These are phyloP conservation scores for Mycena rebaudengoi DNA, from an alignment of 768 basidiomycete genomes.

Conservation along the genomic window DNA sequence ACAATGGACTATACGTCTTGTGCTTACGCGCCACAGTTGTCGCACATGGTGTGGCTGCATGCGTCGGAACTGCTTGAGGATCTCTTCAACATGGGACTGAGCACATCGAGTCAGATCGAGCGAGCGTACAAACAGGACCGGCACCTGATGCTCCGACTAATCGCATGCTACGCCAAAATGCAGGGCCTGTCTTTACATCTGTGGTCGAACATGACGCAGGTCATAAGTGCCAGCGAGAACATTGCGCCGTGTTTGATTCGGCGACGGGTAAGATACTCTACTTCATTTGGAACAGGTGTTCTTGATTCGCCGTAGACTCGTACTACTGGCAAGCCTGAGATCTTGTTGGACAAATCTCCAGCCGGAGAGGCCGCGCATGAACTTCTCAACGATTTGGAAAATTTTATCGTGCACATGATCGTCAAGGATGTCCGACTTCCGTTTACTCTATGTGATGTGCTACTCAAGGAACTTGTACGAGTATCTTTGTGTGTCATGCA, in stretches of 20 bases:
- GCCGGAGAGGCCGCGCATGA: neutral
- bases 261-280: neutral
- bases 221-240: neutral
- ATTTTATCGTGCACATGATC: neutral
- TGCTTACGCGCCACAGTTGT: neutral
- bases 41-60: neutral
- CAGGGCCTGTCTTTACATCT: neutral
- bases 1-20: too few species aligned
- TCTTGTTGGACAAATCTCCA: neutral
- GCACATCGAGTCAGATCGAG: too few species aligned
- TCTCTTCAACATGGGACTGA: neutral
- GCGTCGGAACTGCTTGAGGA: neutral
- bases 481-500: neutral
- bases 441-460: neutral
- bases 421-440: neutral
- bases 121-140: too few species aligned
- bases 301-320: neutral
- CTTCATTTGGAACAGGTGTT: neutral
- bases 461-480: neutral
- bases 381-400: too few species aligned
- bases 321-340: neutral
- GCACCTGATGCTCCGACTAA: too few species aligned
- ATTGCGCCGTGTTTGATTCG: neutral
- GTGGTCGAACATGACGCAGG: neutral
- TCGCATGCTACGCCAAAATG: neutral